Percentiles rank a stretch among this genome's conserved stretches.
phyloP scores from a whole-genome alignment of 208 protist genomes.

The Leishmania amazonensis region DNA sequence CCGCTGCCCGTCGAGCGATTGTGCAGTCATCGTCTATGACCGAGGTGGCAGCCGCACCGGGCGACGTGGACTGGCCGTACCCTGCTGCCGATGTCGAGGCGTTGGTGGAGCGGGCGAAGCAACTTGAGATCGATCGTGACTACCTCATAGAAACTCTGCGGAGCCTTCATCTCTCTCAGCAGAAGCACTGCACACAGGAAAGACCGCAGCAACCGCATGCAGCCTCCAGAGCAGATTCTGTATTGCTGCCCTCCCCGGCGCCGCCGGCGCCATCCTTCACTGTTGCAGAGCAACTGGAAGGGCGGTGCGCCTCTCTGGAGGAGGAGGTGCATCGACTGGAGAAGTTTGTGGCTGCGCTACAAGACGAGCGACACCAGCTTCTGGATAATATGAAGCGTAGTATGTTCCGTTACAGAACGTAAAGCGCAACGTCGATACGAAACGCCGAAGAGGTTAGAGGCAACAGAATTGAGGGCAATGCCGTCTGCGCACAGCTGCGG shows the following conservation, averaged over 20 bases:
- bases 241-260: neutral
- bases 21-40: constrained; percentile 2
- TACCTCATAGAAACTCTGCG: constrained; percentile 21
- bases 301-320: constrained; percentile 10
- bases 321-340: constrained; percentile 25
- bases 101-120: constrained; percentile 21
- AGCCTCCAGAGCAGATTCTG: neutral
- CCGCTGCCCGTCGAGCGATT: constrained; percentile 26
- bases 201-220: neutral
- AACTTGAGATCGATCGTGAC: constrained; percentile 25
- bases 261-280: neutral
- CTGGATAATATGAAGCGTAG: constrained; percentile 9
- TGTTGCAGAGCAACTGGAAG: constrained; percentile 3
- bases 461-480: neutral
- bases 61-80: constrained; percentile 16
- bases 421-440: neutral
- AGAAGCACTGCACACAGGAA: neutral
- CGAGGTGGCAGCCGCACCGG: neutral
- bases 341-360: constrained; percentile 19
- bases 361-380: constrained; percentile 26
- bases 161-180: constrained; percentile 1
- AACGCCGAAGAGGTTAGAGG: neutral
- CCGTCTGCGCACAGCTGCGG: neutral
- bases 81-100: constrained; percentile 29
- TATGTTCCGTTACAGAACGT: constrained; percentile 15